A percentile compares a stretch with the other conserved stretches of the same genome.
phyloP scores from a whole-genome alignment of 2,329 filamentous ascomycete genomes.

The Hypoxylon rubiginosum region DNA sequence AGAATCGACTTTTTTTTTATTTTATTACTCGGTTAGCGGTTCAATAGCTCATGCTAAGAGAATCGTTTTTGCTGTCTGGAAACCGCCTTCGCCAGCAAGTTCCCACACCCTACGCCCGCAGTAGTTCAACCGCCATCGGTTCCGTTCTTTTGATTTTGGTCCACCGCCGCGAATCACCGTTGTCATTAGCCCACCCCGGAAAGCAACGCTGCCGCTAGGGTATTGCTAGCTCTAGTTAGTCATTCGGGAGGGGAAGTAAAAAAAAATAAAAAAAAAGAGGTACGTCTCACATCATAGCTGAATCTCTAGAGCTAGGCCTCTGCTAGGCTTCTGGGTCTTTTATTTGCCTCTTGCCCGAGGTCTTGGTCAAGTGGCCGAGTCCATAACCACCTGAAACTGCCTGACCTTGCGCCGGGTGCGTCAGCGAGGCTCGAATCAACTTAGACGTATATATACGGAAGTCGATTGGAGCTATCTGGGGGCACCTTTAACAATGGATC shows the following conservation, averaged over 20 bases:
- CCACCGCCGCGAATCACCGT: constrained; percentile 46
- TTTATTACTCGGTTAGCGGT: constrained; percentile 47
- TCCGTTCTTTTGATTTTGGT: constrained; percentile 42
- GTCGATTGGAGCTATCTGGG: constrained; percentile 25
- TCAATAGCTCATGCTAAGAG: constrained; percentile 46
- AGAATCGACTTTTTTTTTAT: constrained; percentile 13
- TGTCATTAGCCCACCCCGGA: constrained; percentile 42
- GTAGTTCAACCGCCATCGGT: constrained; percentile 49
- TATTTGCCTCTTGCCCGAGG: constrained; percentile 1
- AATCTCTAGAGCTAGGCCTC: background rate
- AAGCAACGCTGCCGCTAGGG: constrained; percentile 44
- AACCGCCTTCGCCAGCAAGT: constrained; percentile 44
- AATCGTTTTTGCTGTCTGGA: background rate
- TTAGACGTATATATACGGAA: constrained; percentile 20
- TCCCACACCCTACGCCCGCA: constrained; percentile 43
- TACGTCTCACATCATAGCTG: constrained; percentile 34
- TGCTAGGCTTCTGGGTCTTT: background rate
- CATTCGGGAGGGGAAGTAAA: constrained; percentile 17
- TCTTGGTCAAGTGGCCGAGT: background rate
- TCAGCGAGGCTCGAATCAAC: constrained; percentile 32
- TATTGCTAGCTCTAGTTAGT: constrained; percentile 37
- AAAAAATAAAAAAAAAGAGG: constrained; percentile 30
- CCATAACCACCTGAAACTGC: constrained; percentile 33
- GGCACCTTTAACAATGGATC: constrained; percentile 8
- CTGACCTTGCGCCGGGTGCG: constrained; percentile 28